A percentile compares a stretch with the other conserved stretches of the same genome.
Conservation (phyloP, 345 rosid genomes). For the Abelmoschus esculentus region DNA sequence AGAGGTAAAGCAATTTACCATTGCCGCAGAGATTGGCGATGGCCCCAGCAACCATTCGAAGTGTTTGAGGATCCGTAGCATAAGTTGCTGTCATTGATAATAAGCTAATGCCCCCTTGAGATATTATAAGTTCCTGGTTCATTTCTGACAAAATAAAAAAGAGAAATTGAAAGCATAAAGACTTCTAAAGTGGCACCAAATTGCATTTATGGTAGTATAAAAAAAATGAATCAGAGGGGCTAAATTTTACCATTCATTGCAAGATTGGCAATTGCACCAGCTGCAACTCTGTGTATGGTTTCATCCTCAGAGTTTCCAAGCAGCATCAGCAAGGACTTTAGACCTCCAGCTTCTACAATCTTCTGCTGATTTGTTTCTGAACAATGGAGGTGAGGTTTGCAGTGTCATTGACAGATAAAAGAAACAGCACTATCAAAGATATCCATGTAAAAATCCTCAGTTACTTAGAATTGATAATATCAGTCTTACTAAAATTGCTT, state of each 20-base stretch:
- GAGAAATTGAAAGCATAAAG: neutral
- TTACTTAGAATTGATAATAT: neutral
- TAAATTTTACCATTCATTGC: slow-evolving; percentile 82
- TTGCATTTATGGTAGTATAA: neutral
- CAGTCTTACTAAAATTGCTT: neutral
- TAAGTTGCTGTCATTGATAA: slow-evolving; percentile 69
- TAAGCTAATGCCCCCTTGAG: slow-evolving; percentile 78
- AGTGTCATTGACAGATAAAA: neutral
- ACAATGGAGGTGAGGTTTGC: neutral
- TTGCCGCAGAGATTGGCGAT: slow-evolving; percentile 98
- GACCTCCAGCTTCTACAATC: slow-evolving; percentile 99
- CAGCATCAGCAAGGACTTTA: slow-evolving; percentile 67
- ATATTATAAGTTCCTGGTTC: slow-evolving; percentile 95
- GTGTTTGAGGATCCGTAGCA: slow-evolving; percentile 96
- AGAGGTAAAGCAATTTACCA: slow-evolving; percentile 40
- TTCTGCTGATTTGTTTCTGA: slow-evolving; percentile 93
- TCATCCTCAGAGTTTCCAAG: slow-evolving; percentile 84
- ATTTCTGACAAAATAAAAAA: slow-evolving; percentile 41
- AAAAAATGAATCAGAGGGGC: neutral
- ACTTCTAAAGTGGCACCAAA: neutral
- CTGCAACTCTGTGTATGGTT: slow-evolving; percentile 90
- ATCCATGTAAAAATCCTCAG: neutral
- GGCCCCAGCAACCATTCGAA: slow-evolving; percentile 98
- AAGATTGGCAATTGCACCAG: slow-evolving; percentile 98
- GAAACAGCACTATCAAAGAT: neutral